Base-by-base conservation (phyloP, 192 early-diverging fungal species). In the Backusella tarrabulga region DNA sequence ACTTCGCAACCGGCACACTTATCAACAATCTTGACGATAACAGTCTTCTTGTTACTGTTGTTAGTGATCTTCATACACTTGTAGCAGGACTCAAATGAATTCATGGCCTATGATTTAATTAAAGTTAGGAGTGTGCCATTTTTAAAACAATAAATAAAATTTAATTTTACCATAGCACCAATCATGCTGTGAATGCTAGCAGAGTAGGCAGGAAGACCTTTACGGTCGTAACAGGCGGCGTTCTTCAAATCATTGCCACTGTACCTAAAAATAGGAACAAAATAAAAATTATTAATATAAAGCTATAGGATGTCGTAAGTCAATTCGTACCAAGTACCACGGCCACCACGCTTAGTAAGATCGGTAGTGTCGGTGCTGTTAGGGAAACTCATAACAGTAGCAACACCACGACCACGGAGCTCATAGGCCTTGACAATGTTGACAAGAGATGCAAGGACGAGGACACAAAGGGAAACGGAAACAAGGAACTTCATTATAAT, bases 11-110 rank as follows among this genome's bases (percentile, higher is more conserved):
- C 80, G 38, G 80, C 80, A 50, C 80, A 81, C 44, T 75, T 71
- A 56, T 81, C 80, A 36, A 81, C 80, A 72, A 78, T 81, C 71
- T 74, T 73, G 34, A 81, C 77, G 54, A 50, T 40, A 26, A 77
- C 34, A 12, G 9, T 11, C 67, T 81, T 77, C 38, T 77, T 46
- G 72, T 81, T 74, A 1, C 63, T 17, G 14, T 69, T 54, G 73
- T 81, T 81, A 67, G 73, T 75, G 35, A 81, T 75, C 72, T 81
- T 81, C 76, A 81, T 78, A 50, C 80, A 81, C 68, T 81, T 81
- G 76, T 81, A 81, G 69, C 80, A 81, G 34, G 38, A 68, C 21
- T 80, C 79, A 42, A 80, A 80, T 32, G 54, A 63, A 8, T 54
- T 41, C 76, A 77, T 77, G 50, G 76, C 76, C 76, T 77, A 26